phyloP scores from a whole-genome alignment of 345 rosid genomes.

The sweet orange (Citrus sinensis) region DVS_A1.0 CM039167.1:16237001-16237500 shows the following conservation, averaged over 20 bases:
- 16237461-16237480: slow-evolving; percentile 64
- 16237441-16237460: slow-evolving; percentile 57
- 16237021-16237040: slow-evolving; percentile 59
- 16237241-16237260: slow-evolving; percentile 66
- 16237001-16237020: slow-evolving; percentile 50
- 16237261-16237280: slow-evolving; percentile 85
- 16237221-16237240: slow-evolving; percentile 52
- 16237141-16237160: slow-evolving; percentile 54
- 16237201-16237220: slow-evolving; percentile 77
- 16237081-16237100: slow-evolving; percentile 17
- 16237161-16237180: slow-evolving; percentile 66
- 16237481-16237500: slow-evolving; percentile 58
- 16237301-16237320: slow-evolving; percentile 75
- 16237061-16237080: slow-evolving; percentile 20
- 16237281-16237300: slow-evolving; percentile 33
- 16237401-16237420: slow-evolving; percentile 51
- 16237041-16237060: slow-evolving; percentile 37
- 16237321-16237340: slow-evolving; percentile 57
- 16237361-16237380: slow-evolving; percentile 44
- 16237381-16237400: slow-evolving; percentile 63
- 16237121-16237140: slow-evolving; percentile 53
- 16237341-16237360: slow-evolving; percentile 44
- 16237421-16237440: slow-evolving; percentile 45
- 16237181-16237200: slow-evolving; percentile 68
- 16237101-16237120: slow-evolving; percentile 27